Percentiles rank a stretch among this genome's conserved stretches.
phyloP scores from a whole-genome alignment of 2,329 filamentous ascomycete species.

The Pseudopithomyces maydicus region DNA sequence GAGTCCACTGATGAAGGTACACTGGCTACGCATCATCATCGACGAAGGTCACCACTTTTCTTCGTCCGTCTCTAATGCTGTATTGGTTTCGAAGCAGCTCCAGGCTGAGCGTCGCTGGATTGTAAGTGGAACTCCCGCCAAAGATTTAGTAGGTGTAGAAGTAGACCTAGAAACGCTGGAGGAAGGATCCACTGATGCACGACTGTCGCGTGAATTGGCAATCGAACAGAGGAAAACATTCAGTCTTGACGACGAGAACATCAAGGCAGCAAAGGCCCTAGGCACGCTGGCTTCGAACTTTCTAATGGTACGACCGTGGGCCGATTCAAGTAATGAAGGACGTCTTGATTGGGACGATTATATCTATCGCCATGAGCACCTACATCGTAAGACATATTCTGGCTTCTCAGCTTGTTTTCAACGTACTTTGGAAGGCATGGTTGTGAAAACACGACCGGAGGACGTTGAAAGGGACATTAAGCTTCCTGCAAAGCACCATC shows the following conservation, averaged over 20 bases:
- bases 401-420: slow-evolving; percentile 64
- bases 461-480: slow-evolving; percentile 69
- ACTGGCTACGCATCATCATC: slow-evolving; percentile 87
- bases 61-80: slow-evolving; percentile 65
- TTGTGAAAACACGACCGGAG: slow-evolving; percentile 77
- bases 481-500: slow-evolving; percentile 75
- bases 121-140: slow-evolving; percentile 87
- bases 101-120: slow-evolving; percentile 79
- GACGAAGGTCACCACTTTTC: slow-evolving; percentile 91
- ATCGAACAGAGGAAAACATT: slow-evolving; percentile 50
- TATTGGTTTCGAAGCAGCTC: slow-evolving; percentile 60
- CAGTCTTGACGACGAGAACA: slow-evolving; percentile 40
- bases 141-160: slow-evolving; percentile 78
- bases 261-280: slow-evolving; percentile 62
- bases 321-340: slow-evolving; percentile 63
- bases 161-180: slow-evolving; percentile 55
- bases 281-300: slow-evolving; percentile 71
- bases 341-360: slow-evolving; percentile 76
- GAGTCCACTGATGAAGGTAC: slow-evolving; percentile 71
- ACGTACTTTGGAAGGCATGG: slow-evolving; percentile 74
- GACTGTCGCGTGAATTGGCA: slow-evolving; percentile 29
- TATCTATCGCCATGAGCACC: slow-evolving; percentile 59
- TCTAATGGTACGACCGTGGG: slow-evolving; percentile 79
- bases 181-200: slow-evolving; percentile 35
- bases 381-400: slow-evolving; percentile 60